Percentiles rank a stretch among this genome's conserved stretches.
phyloP scores from a whole-genome alignment of 2,329 filamentous ascomycete species.

The Ceratocystis lukuohia region DNA sequence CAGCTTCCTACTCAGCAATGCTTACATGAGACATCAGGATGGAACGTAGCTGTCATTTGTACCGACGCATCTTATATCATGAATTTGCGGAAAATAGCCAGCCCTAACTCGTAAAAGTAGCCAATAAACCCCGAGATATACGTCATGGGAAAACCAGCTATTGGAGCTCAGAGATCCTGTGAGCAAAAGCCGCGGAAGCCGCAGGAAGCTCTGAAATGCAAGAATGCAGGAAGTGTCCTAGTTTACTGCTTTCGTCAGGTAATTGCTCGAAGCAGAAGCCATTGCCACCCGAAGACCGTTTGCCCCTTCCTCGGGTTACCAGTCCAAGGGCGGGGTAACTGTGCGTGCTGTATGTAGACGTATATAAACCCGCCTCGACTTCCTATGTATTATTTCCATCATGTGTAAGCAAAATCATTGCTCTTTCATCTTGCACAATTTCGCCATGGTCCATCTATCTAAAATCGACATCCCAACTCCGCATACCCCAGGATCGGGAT shows the following conservation, averaged over 20 bases:
- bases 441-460: constrained; percentile 41
- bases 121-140: not conserved
- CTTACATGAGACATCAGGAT: not conserved
- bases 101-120: not conserved
- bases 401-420: not conserved
- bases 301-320: not conserved
- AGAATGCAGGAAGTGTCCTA: not conserved
- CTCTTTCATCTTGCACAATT: not conserved
- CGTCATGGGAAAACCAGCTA: not conserved
- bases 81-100: not conserved
- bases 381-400: not conserved
- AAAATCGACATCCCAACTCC: constrained; percentile 18
- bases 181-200: not conserved
- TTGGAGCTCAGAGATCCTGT: not conserved
- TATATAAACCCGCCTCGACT: not conserved
- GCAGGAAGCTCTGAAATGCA: not conserved
- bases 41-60: not conserved
- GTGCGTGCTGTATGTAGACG: not conserved
- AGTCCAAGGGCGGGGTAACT: not conserved
- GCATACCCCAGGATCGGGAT: constrained; percentile 20
- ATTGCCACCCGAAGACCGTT: not conserved
- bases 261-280: not conserved
- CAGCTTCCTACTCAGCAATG: not conserved
- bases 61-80: not conserved
- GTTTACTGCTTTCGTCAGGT: not conserved